Evolutionary conservation across 805 yeast genomes (phyloP).

Genomic region (Wickerhamomyces alni): DNA sequence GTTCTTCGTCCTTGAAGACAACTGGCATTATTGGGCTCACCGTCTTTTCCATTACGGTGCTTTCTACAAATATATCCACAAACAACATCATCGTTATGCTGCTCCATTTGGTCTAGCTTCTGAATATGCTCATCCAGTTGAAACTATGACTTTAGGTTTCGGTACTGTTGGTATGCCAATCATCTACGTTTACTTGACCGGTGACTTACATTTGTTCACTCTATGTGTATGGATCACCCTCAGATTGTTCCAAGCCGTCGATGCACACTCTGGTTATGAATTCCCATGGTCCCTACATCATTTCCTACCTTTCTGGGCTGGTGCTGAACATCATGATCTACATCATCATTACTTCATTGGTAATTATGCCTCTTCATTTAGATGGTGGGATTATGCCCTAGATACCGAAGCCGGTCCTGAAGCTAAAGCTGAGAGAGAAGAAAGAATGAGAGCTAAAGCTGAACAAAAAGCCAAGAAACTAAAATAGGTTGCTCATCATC

Average conservation of each 20-base stretch:
- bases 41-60: slow-evolving; percentile 83
- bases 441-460: slow-evolving; percentile 38
- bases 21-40: slow-evolving; percentile 97
- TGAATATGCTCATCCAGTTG: slow-evolving; percentile 96
- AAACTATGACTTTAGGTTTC: slow-evolving; percentile 83
- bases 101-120: slow-evolving; percentile 98
- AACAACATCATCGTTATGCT: slow-evolving; percentile 96
- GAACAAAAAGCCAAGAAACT: slow-evolving; percentile 12
- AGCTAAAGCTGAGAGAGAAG: slow-evolving; percentile 72
- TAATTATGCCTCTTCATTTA: slow-evolving; percentile 88
- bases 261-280: slow-evolving; percentile 96
- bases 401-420: slow-evolving; percentile 88
- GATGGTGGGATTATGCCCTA: slow-evolving; percentile 90
- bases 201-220: slow-evolving; percentile 82
- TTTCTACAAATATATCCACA: slow-evolving; percentile 89
- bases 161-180: slow-evolving; percentile 97
- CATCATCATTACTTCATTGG: slow-evolving; percentile 96
- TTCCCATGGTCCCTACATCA: slow-evolving; percentile 96
- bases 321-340: slow-evolving; percentile 96
- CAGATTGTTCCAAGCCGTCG: slow-evolving; percentile 93
- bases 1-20: slow-evolving; percentile 83
- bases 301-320: slow-evolving; percentile 95
- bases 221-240: slow-evolving; percentile 81
- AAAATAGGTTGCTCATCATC: too few relatives aligned
- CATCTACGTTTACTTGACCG: slow-evolving; percentile 69